Evolutionary conservation across 345 rosid genomes (phyloP).

Genomic region (Syzygium jambos): DNA sequence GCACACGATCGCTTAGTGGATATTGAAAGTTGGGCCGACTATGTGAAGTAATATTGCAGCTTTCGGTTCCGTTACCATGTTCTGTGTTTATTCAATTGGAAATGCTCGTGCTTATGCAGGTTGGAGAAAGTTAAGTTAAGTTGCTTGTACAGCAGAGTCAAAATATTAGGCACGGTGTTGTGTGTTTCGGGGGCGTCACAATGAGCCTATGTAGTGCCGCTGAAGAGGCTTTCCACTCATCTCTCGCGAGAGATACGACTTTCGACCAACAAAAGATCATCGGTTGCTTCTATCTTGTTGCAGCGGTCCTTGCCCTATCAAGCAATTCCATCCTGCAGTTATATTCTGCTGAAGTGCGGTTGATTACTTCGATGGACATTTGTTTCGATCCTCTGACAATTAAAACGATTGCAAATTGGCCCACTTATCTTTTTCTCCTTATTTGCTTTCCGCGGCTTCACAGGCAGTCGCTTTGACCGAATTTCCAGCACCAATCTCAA

Average conservation of each 20-base stretch:
- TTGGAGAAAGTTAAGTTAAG: constrained; percentile 64
- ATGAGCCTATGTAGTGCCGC: constrained; percentile 60
- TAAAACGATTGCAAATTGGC: background rate
- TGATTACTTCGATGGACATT: background rate
- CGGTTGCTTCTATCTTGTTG: constrained; percentile 71
- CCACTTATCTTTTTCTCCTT: background rate
- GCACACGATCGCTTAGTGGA: background rate
- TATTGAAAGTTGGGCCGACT: background rate
- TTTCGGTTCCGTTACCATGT: background rate
- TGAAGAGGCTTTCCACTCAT: background rate
- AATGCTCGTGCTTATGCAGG: constrained; percentile 18
- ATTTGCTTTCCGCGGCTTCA: background rate
- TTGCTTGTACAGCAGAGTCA: constrained; percentile 67
- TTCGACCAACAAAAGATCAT: constrained; percentile 53
- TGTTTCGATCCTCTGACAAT: background rate
- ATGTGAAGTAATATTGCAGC: background rate
- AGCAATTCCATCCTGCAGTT: constrained; percentile 76
- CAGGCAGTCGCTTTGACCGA: constrained; percentile 65
- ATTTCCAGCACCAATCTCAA: constrained; percentile 88
- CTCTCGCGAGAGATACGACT: background rate
- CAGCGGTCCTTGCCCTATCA: constrained; percentile 57
- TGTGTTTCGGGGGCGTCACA: constrained; percentile 62
- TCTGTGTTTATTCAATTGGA: background rate
- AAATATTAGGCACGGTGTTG: constrained; percentile 67
- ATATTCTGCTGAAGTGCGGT: background rate